Evolutionary conservation across 495 filamentous ascomycete species (phyloP).

Genomic region (Neurospora sp.): DNA sequence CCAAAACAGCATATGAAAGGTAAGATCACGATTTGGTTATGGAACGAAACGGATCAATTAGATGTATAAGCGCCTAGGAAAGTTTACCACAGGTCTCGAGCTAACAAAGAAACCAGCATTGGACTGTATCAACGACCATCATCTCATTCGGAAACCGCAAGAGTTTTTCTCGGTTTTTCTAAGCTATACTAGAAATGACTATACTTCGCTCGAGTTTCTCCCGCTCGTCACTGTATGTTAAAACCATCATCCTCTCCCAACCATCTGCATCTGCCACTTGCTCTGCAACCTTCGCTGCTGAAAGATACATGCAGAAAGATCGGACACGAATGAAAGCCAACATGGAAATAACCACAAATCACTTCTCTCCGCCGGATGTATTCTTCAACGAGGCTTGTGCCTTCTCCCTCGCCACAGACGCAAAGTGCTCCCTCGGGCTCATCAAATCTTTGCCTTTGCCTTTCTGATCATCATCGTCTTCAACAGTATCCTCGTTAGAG

Average conservation of each 20-base stretch:
- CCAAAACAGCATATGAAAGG: too few relatives aligned
- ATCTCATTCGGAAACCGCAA: background rate
- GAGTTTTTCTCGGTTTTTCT: background rate
- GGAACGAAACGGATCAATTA: too few relatives aligned
- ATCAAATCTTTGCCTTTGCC: background rate
- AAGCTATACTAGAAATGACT: background rate
- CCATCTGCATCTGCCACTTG: too few relatives aligned
- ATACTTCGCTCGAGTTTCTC: background rate
- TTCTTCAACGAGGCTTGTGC: background rate
- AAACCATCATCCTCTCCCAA: background rate
- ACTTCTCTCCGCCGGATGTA: background rate
- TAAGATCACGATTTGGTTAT: too few relatives aligned
- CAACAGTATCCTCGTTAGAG: background rate
- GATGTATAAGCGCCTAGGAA: too few relatives aligned
- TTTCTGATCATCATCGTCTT: background rate
- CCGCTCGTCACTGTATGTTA: background rate
- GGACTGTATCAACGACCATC: background rate
- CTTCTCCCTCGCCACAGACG: background rate
- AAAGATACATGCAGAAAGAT: too few relatives aligned
- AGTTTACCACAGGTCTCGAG: too few relatives aligned
- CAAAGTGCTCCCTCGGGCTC: background rate
- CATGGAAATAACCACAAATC: background rate
- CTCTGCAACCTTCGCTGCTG: too few relatives aligned
- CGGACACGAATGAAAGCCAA: background rate
- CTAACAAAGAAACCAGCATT: too few relatives aligned